Evolutionary conservation across 495 filamentous ascomycete genomes (phyloP), one percentile per base, ranked within the genome.

Genomic region (Annulohypoxylon moriforme): DNA sequence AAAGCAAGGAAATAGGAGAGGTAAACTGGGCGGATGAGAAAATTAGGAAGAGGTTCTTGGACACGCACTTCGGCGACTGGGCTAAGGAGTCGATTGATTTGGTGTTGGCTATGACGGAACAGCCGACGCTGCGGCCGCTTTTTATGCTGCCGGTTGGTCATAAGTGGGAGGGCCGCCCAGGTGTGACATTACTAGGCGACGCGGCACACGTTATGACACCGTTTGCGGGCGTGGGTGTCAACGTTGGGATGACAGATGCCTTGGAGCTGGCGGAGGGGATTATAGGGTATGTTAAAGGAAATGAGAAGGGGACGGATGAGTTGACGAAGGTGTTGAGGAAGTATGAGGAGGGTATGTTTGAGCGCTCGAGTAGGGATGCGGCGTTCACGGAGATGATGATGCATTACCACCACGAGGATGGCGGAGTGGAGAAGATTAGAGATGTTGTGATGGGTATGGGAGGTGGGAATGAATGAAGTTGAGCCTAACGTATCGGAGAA

Each of bases 151-250:
- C 87, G 2, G 77, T 85, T 4, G 88, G 85, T 11, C 55, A 79
- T 29, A 68, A 64, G 3, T 90, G 87, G 86, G 74, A 81, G 60
- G 75, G 80, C 14, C 65, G 73, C 0, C 61, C 77, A 0, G 81
- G 83, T 9, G 76, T 86, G 7, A 87, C 88, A 3, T 72, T 90
- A 1, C 75, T 89, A 24, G 89, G 89, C 3, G 89, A 90, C 76
- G 86, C 89, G 4, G 89, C 89, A 4, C 87, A 91, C 70, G 65
- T 90, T 5, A 89, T 89, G 87, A 85, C 84, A 2, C 88, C 88
- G 0, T 89, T 86, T 69, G 85, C 84, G 0, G 89, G 89, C 5
- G 85, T 85, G 9, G 89, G 89, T 1, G 86, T 90, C 16, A 89
- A 91, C 60, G 68, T 85, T 2, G 88, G 86, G 0, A 82, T 91